phyloP scores from a whole-genome alignment of 257 asterid genomes.

The Pogostemon cablin region DNA sequence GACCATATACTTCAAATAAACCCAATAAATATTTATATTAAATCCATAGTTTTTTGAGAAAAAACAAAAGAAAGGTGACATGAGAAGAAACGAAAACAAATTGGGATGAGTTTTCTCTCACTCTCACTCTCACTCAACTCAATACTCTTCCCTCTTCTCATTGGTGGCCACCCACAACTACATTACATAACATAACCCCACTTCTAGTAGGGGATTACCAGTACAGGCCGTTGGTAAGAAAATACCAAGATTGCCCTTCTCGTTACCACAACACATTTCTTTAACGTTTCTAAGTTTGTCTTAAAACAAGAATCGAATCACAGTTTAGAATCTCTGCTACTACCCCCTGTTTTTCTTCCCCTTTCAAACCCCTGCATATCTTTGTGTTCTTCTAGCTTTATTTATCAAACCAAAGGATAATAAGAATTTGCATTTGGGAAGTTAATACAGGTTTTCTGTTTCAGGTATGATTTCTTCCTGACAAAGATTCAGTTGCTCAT shows the following conservation, averaged over 20 bases:
- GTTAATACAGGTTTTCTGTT: neutral
- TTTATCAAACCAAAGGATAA: neutral
- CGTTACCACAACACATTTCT: constrained; percentile 36
- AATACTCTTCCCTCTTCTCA: neutral
- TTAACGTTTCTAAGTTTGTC: constrained; percentile 26
- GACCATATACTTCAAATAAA: too few species aligned
- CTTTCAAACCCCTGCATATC: too few species aligned
- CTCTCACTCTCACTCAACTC: too few species aligned
- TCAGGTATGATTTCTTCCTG: constrained; percentile 27
- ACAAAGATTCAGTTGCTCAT: neutral
- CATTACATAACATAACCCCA: constrained; percentile 14
- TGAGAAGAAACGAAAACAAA: too few species aligned
- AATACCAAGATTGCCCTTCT: constrained; percentile 42
- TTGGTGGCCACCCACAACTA: constrained; percentile 30
- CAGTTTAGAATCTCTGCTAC: too few species aligned
- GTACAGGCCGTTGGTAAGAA: constrained; percentile 27
- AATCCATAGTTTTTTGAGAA: too few species aligned
- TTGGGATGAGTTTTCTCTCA: too few species aligned
- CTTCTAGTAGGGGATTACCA: constrained; percentile 28
- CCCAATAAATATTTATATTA: too few species aligned
- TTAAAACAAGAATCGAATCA: constrained; percentile 9
- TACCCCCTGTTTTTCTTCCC: too few species aligned
- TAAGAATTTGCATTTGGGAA: constrained; percentile 6
- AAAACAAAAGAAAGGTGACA: too few species aligned
- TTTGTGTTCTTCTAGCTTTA: neutral